phyloP scores from a whole-genome alignment of 2,329 filamentous ascomycete species.

The Diaporthe sp. region DNA sequence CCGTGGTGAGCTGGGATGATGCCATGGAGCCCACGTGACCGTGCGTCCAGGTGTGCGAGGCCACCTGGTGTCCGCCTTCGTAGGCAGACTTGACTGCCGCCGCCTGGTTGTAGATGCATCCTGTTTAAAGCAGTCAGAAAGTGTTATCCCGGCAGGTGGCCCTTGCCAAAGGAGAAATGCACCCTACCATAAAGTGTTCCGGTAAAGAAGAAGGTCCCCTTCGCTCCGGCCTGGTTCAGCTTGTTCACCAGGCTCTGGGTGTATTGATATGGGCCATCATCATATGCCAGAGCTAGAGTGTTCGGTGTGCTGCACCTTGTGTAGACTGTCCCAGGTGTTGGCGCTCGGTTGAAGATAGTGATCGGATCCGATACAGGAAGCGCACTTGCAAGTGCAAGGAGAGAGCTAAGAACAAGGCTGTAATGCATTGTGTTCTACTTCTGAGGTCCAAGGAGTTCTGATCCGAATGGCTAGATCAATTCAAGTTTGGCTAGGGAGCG shows the following conservation, averaged over 20 bases:
- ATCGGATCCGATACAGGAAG: constrained; percentile 47
- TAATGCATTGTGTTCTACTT: constrained; percentile 16
- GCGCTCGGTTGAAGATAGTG: constrained; percentile 56
- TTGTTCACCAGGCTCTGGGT: constrained; percentile 65
- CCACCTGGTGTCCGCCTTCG: constrained; percentile 65
- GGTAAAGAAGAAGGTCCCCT: constrained; percentile 68
- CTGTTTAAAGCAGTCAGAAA: not conserved
- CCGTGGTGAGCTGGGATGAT: constrained; percentile 55
- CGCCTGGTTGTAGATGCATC: constrained; percentile 64
- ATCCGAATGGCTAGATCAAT: not conserved
- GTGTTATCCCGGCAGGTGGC: constrained; percentile 36
- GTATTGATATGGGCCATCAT: constrained; percentile 66
- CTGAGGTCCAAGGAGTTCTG: not conserved
- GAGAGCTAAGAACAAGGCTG: constrained; percentile 11
- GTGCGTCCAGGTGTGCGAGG: constrained; percentile 68
- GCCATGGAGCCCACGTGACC: constrained; percentile 57
- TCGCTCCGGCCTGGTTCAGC: constrained; percentile 61
- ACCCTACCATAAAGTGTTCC: constrained; percentile 60
- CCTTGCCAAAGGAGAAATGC: not conserved
- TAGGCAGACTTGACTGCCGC: constrained; percentile 67
- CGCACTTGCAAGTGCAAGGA: constrained; percentile 14
- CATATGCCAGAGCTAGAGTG: constrained; percentile 65
- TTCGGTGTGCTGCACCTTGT: constrained; percentile 59
- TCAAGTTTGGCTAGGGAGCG: too few species aligned
- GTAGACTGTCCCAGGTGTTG: constrained; percentile 59